A percentile compares a stretch with the other conserved stretches of the same genome.
Conservation (phyloP, 371 early-diverging fungal species). For the Apophysomyces variabilis region DNA sequence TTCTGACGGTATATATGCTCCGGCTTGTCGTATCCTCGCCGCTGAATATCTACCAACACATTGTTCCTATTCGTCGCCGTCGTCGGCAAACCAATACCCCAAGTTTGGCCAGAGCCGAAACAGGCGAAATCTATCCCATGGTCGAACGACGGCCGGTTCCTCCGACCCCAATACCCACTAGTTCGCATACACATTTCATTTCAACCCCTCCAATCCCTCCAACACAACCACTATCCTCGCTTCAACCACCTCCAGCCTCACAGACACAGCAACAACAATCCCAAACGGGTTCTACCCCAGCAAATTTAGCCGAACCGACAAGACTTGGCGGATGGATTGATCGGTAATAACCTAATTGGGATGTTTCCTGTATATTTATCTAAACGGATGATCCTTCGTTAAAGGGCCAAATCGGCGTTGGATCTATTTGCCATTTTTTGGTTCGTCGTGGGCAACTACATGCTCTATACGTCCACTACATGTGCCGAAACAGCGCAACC, state of each 20-base stretch:
- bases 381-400: slow-evolving; percentile 2
- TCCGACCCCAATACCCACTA: slow-evolving; percentile 30
- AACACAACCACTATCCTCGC: slow-evolving; percentile 12
- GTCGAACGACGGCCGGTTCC: slow-evolving; percentile 34
- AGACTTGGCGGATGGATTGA: slow-evolving; percentile 28
- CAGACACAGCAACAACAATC: not conserved
- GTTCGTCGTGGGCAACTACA: slow-evolving; percentile 76
- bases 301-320: not conserved
- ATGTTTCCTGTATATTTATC: not conserved
- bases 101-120: slow-evolving; percentile 26
- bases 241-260: not conserved
- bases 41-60: slow-evolving; percentile 46
- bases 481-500: slow-evolving; percentile 60
- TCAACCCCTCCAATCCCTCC: slow-evolving; percentile 18
- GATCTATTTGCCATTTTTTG: slow-evolving; percentile 68
- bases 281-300: slow-evolving; percentile 10
- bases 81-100: slow-evolving; percentile 19
- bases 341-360: slow-evolving; percentile 17
- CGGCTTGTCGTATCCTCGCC: slow-evolving; percentile 47
- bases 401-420: slow-evolving; percentile 56
- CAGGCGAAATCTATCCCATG: slow-evolving; percentile 42
- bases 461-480: slow-evolving; percentile 60
- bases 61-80: slow-evolving; percentile 42
- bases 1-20: slow-evolving; percentile 48
- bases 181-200: slow-evolving; percentile 19